Evolutionary conservation across 768 basidiomycete species (phyloP).

Genomic region (Russula foetens): DNA sequence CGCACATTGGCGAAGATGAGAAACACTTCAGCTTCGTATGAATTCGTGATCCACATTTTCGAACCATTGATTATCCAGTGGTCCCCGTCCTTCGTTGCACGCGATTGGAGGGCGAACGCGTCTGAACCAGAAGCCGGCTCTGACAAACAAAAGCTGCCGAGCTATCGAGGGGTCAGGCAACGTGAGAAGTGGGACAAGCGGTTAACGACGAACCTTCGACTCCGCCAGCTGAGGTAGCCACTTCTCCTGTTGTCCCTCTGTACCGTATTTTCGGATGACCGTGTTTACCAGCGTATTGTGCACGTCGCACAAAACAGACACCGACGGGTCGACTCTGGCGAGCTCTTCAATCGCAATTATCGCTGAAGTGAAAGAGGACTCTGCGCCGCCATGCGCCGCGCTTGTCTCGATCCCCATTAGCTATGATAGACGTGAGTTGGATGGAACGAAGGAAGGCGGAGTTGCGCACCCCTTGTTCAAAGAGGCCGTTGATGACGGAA

Average conservation of each 20-base stretch:
- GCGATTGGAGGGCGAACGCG: constrained; percentile 93
- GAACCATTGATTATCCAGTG: constrained; percentile 90
- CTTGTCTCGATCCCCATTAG: constrained; percentile 97
- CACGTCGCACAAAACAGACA: constrained; percentile 94
- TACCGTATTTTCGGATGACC: constrained; percentile 80
- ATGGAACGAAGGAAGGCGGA: neutral
- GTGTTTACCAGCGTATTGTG: constrained; percentile 99
- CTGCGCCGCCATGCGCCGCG: constrained; percentile 76
- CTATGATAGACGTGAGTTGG: constrained; percentile 32
- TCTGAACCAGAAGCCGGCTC: constrained; percentile 93
- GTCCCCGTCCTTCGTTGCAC: constrained; percentile 80
- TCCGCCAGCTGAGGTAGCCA: constrained; percentile 81
- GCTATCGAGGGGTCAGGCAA: constrained; percentile 35
- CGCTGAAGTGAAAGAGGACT: constrained; percentile 87
- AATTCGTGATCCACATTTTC: constrained; percentile 99
- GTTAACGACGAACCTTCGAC: constrained; percentile 46
- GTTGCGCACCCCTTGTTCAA: constrained; percentile 81
- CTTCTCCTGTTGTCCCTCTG: constrained; percentile 74
- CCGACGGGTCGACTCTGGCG: constrained; percentile 91
- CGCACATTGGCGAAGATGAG: constrained; percentile 91
- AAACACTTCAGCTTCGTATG: constrained; percentile 83
- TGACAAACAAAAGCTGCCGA: constrained; percentile 93
- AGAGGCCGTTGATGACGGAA: constrained; percentile 74
- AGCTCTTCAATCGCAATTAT: constrained; percentile 97
- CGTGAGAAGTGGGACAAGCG: neutral